These are phyloP conservation scores for Nothophoma quercina DNA, from an alignment of 2,329 filamentous ascomycete genomes.

Conservation along the genomic window DNA sequence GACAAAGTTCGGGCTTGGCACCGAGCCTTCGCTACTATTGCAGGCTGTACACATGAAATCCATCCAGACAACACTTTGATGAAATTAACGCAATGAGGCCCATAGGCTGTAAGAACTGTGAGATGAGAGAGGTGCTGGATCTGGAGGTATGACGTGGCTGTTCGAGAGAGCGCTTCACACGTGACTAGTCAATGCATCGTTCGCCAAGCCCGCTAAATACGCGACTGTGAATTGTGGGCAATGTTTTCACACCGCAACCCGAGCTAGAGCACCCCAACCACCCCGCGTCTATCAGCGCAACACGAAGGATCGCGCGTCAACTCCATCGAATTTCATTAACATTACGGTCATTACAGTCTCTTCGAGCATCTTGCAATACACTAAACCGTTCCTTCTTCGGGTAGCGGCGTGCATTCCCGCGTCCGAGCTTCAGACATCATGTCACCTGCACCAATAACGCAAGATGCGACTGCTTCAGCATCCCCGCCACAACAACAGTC, in stretches of 20 bases:
- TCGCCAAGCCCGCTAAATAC: conserved; percentile 39
- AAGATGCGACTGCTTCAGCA: conserved; percentile 30
- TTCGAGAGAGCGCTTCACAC: conserved; percentile 34
- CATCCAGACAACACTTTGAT: background rate
- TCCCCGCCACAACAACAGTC: conserved; percentile 28
- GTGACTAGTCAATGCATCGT: conserved; percentile 17
- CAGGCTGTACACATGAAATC: too few species aligned
- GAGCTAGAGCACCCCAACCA: conserved; percentile 35
- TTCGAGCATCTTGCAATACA: conserved; percentile 14
- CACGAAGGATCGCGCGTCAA: conserved; percentile 25
- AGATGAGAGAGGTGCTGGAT: background rate
- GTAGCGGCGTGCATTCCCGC: conserved; percentile 36
- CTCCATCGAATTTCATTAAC: conserved; percentile 37
- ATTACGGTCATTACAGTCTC: conserved; percentile 8
- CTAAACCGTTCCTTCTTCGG: conserved; percentile 21
- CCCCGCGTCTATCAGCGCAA: conserved; percentile 26
- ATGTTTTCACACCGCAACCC: conserved; percentile 49
- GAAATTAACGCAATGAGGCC: background rate
- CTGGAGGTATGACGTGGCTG: conserved; percentile 23
- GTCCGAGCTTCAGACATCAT: conserved; percentile 31
- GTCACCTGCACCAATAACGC: conserved; percentile 45
- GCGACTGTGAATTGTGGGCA: conserved; percentile 44
- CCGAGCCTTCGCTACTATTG: too few species aligned
- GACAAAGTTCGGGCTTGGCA: conserved; percentile 1
- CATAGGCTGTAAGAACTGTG: background rate